Percentiles rank a stretch among this genome's conserved stretches.
Evolutionary conservation across 176 grass and related monocot genomes (phyloP).

Genomic region (Rhynchospora tenuis): DNA sequence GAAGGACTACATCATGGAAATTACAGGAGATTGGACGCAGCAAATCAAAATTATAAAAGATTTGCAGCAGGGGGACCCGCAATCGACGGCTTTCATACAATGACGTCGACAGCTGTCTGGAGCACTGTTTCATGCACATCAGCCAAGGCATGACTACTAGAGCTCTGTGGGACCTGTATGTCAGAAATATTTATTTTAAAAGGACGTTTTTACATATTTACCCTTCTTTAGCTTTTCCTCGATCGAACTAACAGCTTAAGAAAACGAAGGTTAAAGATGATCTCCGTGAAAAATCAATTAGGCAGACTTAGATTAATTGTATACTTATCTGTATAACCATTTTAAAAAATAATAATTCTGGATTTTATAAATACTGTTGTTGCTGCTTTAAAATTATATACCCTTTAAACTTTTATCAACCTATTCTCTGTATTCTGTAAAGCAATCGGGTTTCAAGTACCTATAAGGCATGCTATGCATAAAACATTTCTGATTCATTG

Average conservation of each 20-base stretch:
- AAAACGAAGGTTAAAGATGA: neutral
- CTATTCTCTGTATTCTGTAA: too few relatives aligned
- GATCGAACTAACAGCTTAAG: neutral
- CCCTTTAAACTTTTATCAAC: too few relatives aligned
- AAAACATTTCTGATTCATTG: too few relatives aligned
- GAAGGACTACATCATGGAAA: neutral
- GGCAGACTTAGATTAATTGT: too few relatives aligned
- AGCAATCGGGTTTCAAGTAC: too few relatives aligned
- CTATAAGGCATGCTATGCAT: too few relatives aligned
- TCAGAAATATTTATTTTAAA: neutral
- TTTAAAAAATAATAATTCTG: too few relatives aligned
- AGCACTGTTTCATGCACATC: slow-evolving; percentile 6
- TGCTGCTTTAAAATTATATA: too few relatives aligned
- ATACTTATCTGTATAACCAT: too few relatives aligned
- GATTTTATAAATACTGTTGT: too few relatives aligned
- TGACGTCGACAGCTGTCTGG: slow-evolving; percentile 13
- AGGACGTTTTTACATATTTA: neutral
- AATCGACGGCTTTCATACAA: slow-evolving; percentile 10
- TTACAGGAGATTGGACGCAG: neutral
- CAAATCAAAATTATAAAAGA: neutral
- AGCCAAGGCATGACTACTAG: neutral
- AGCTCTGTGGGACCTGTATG: neutral
- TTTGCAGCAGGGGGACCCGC: neutral
- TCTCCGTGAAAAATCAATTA: too few relatives aligned
- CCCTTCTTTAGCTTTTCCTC: neutral